Evolutionary conservation across 805 yeast genomes (phyloP).

Genomic region (Yamadazyma endophytica): DNA sequence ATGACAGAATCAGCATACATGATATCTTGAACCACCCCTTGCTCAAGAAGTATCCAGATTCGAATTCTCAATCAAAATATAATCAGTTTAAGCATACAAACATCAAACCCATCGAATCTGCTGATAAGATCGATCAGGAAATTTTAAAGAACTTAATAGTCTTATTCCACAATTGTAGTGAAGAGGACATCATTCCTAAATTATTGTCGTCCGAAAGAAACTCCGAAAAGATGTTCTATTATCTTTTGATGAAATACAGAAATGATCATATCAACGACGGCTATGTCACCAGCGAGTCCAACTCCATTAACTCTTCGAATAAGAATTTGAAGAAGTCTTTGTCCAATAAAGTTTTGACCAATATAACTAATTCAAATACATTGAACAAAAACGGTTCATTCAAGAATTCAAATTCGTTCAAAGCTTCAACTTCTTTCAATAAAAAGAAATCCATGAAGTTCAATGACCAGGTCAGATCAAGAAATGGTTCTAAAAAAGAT

Average conservation of each 20-base stretch:
- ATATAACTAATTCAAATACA: constrained; percentile 35
- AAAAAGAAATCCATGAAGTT: constrained; percentile 25
- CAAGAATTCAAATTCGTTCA: constrained; percentile 17
- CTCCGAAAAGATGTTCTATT: constrained; percentile 79
- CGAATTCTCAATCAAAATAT: constrained; percentile 9
- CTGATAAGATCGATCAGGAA: constrained; percentile 63
- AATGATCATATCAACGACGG: constrained; percentile 48
- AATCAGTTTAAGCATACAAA: constrained; percentile 16
- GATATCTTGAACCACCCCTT: constrained; percentile 81
- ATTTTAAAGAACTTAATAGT: constrained; percentile 73
- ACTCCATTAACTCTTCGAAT: constrained; percentile 9
- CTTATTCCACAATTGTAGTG: constrained; percentile 74
- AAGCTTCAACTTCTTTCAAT: constrained; percentile 36
- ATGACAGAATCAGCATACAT: constrained; percentile 69
- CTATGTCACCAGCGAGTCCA: neutral
- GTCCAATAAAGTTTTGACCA: constrained; percentile 19
- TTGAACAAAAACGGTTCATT: too few species aligned
- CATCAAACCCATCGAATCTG: constrained; percentile 30
- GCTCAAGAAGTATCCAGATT: constrained; percentile 62
- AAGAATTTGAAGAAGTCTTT: constrained; percentile 16
- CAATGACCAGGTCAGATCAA: constrained; percentile 21
- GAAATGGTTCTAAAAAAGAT: constrained; percentile 13
- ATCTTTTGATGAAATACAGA: constrained; percentile 67
- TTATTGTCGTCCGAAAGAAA: constrained; percentile 50
- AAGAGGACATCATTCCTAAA: constrained; percentile 46